phyloP scores from a whole-genome alignment of 225 moss, liverwort and hornwort species.

The Asterella californica region DNA sequence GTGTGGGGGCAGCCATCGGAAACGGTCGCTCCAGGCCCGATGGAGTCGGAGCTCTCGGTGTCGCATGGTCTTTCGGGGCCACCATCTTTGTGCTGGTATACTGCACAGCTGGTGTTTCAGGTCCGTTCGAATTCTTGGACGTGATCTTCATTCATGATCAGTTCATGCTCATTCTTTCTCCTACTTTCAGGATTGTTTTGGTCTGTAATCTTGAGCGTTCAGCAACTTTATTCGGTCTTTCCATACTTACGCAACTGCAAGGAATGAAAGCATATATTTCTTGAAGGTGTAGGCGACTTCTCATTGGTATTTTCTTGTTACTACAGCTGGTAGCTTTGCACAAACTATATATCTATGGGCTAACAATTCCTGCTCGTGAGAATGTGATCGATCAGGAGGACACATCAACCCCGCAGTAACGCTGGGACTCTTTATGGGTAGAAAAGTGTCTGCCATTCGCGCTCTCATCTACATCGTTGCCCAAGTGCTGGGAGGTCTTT shows the following conservation, averaged over 20 bases:
- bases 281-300: not conserved
- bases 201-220: not conserved
- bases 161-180: too few relatives aligned
- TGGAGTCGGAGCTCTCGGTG: conserved; percentile 31
- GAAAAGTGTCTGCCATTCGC: conserved; percentile 29
- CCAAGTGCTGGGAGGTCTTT: conserved; percentile 31
- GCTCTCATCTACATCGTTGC: conserved; percentile 33
- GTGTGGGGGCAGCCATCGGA: conserved; percentile 29
- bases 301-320: too few relatives aligned
- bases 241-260: not conserved
- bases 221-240: not conserved
- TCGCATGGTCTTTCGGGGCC: conserved; percentile 33
- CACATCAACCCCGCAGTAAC: conserved; percentile 53
- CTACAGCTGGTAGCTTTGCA: not conserved
- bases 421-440: conserved; percentile 31
- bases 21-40: not conserved
- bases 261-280: too few relatives aligned
- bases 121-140: not conserved
- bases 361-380: not conserved
- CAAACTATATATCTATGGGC: not conserved
- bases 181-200: too few relatives aligned
- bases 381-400: conserved; percentile 26
- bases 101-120: conserved; percentile 36
- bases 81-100: conserved; percentile 39
- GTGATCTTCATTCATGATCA: too few relatives aligned